These are phyloP conservation scores for Mycosphaerella sp. DNA, from an alignment of 2,329 filamentous ascomycete species.

Conservation along the genomic window DNA sequence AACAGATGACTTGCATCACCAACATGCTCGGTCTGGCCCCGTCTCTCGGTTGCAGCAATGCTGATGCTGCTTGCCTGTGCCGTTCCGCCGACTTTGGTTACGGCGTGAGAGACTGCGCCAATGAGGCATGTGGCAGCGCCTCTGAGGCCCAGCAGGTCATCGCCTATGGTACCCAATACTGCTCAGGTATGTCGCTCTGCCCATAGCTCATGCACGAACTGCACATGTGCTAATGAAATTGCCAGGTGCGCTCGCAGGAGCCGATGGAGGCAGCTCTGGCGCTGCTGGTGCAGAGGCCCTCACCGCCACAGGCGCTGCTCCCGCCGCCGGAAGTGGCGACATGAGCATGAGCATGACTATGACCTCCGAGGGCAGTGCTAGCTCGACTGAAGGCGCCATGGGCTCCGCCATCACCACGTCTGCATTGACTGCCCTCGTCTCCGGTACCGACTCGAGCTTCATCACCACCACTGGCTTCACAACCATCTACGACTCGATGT, in stretches of 20 bases:
- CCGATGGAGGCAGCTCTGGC: constrained; percentile 3
- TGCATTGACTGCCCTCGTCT: constrained; percentile 29
- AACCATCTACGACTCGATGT: constrained; percentile 32
- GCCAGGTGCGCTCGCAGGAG: constrained; percentile 13
- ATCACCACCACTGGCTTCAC: constrained; percentile 33
- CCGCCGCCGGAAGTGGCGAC: constrained; percentile 5
- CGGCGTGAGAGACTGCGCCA: constrained; percentile 37
- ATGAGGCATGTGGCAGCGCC: constrained; percentile 30
- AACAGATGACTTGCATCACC: constrained; percentile 34
- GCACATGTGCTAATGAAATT: constrained; percentile 9
- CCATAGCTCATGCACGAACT: not conserved
- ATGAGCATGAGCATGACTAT: constrained; percentile 2
- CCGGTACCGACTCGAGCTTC: constrained; percentile 27
- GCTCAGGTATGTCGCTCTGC: constrained; percentile 23
- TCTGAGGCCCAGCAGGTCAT: constrained; percentile 30
- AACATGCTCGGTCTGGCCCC: constrained; percentile 34
- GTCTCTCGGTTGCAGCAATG: constrained; percentile 29
- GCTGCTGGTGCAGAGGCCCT: constrained; percentile 10
- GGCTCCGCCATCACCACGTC: constrained; percentile 28
- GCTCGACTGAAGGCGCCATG: not conserved
- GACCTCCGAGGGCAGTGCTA: not conserved
- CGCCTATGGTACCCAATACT: constrained; percentile 33
- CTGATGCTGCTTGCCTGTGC: constrained; percentile 36
- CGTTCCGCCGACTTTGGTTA: constrained; percentile 34
- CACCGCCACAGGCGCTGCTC: constrained; percentile 9